phyloP scores from a whole-genome alignment of 352 stramenopile species.

The Aphanomyces invadans region DNA sequence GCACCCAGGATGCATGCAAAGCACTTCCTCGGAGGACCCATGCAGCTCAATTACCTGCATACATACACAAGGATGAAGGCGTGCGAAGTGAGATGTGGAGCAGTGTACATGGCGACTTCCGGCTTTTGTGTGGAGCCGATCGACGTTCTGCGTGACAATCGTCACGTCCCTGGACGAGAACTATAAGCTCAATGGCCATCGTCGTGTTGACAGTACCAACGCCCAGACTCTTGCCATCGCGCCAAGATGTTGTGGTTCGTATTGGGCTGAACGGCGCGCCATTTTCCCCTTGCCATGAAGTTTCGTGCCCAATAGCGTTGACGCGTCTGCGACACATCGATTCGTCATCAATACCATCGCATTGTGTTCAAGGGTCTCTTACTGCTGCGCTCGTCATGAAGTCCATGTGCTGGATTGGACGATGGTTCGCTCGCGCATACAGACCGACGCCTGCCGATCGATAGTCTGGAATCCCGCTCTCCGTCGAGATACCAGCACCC shows the following conservation, averaged over 20 bases:
- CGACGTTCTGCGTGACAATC: slow-evolving; percentile 98
- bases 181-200: not conserved
- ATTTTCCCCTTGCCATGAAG: slow-evolving; percentile 84
- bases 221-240: slow-evolving; percentile 41
- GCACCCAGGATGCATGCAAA: slow-evolving; percentile 67
- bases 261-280: slow-evolving; percentile 77
- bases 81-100: too few species aligned
- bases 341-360: not conserved
- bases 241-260: slow-evolving; percentile 85
- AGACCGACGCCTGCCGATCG: slow-evolving; percentile 78
- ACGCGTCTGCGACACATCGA: slow-evolving; percentile 27
- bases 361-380: too few species aligned
- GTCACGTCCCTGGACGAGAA: not conserved
- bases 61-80: too few species aligned
- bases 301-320: slow-evolving; percentile 92
- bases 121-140: slow-evolving; percentile 89
- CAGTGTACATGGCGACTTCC: slow-evolving; percentile 57
- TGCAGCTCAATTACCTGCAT: slow-evolving; percentile 89
- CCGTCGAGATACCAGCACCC: slow-evolving; percentile 93
- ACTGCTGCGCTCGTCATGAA: slow-evolving; percentile 43
- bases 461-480: slow-evolving; percentile 97
- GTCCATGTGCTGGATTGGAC: slow-evolving; percentile 95
- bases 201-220: not conserved
- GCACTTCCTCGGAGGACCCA: slow-evolving; percentile 85
- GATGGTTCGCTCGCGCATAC: slow-evolving; percentile 91